These are phyloP conservation scores for Friedmanniomyces endolithicus DNA, from an alignment of 495 filamentous ascomycete genomes.

Conservation along the genomic window DNA sequence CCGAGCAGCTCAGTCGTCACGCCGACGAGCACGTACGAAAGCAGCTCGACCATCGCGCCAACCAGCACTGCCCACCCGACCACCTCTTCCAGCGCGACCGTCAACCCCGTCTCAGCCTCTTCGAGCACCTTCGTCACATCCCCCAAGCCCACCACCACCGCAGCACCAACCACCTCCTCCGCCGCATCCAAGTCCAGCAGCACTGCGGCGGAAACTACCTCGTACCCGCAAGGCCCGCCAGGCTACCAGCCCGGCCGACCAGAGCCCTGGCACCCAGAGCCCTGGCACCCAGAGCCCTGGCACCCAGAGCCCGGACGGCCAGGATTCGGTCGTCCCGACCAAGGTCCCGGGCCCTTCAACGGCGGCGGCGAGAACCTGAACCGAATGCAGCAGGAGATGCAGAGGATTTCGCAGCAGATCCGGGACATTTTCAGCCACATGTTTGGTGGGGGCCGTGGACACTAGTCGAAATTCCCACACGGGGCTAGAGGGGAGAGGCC, in stretches of 20 bases:
- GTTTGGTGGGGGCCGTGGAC: not conserved
- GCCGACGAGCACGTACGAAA: no score
- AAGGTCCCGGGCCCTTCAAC: not conserved
- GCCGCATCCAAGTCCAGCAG: not conserved
- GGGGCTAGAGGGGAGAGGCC: no score
- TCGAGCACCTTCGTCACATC: not conserved
- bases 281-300: not conserved
- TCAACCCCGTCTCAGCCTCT: not conserved
- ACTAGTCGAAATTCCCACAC: not conserved
- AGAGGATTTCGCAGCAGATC: not conserved
- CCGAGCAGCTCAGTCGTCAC: no score
- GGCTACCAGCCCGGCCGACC: not conserved
- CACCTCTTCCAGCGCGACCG: not conserved
- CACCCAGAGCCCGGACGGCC: not conserved
- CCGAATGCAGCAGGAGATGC: not conserved
- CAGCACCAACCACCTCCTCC: not conserved
- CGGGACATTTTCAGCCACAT: not conserved
- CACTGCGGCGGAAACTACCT: not conserved
- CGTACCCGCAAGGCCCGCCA: no score
- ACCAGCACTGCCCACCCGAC: not conserved
- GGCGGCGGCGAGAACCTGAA: not conserved
- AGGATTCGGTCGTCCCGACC: not conserved
- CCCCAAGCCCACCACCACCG: not conserved
- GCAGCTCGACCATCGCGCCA: not conserved
- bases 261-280: not conserved